These are phyloP conservation scores for Cladophialophora exuberans DNA, from an alignment of 2,329 filamentous ascomycete genomes.

Conservation along the genomic window DNA sequence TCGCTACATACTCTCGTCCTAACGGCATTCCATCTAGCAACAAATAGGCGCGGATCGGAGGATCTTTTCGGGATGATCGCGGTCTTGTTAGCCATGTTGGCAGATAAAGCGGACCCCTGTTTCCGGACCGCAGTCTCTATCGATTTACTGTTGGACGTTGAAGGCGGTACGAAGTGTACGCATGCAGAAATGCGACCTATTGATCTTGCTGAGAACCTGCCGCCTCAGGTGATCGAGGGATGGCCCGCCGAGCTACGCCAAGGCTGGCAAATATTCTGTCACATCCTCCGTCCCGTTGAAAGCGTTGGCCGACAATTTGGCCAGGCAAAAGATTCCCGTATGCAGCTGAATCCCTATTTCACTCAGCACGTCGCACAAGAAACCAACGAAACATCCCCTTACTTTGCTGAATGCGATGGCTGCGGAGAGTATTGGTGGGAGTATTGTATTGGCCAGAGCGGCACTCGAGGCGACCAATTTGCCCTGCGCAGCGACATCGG, in stretches of 20 bases:
- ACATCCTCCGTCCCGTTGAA: conserved; percentile 28
- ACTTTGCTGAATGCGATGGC: neutral
- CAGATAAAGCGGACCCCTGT: conserved; percentile 36
- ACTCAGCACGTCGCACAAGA: no score
- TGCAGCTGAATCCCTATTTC: neutral
- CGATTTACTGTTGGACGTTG: conserved; percentile 14
- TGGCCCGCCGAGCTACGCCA: conserved; percentile 24
- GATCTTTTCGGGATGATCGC: conserved; percentile 46
- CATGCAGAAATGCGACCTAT: conserved; percentile 35
- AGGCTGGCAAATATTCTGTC: conserved; percentile 35
- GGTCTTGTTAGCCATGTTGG: conserved; percentile 41
- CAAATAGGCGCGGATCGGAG: conserved; percentile 39
- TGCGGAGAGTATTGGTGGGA: no score
- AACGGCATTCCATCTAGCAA: conserved; percentile 40
- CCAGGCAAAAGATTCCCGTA: neutral
- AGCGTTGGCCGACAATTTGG: conserved; percentile 1
- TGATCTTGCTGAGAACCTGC: conserved; percentile 28
- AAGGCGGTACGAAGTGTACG: conserved; percentile 4
- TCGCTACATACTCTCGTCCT: conserved; percentile 45
- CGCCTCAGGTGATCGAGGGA: neutral
- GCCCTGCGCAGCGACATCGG: conserved; percentile 3
- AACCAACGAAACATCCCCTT: no score
- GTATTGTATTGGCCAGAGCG: no score
- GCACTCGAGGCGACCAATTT: no score
- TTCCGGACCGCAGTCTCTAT: conserved; percentile 31